Evolutionary conservation across 768 basidiomycete species (phyloP), one percentile per base, ranked within the genome.

Genomic region (Suillus cothurnatus): DNA sequence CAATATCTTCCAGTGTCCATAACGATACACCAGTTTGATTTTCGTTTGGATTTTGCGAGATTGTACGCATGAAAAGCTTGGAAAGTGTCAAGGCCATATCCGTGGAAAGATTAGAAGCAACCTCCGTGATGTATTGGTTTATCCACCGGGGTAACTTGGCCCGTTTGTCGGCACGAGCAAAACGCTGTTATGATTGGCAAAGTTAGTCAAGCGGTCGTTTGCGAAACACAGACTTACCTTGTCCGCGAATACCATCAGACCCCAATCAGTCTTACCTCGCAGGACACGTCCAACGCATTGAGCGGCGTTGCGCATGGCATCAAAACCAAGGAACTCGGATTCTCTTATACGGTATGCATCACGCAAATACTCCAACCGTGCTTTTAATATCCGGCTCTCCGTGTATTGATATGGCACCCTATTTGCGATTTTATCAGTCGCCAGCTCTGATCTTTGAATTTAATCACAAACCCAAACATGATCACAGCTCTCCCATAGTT

Each of bases 251-350:
- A 99, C 89, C 97, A 99, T 99, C 71, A 99, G 78, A 39, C 97
- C 97, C 94, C 97, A 99, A 78, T 99, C 97, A 4, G 97, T 99
- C 82, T 99, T 99, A 68, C 97, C 97, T 60, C 97, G 89, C 76
- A 99, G 78, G 32, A 97, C 97, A 69, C 97, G 95, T 31, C 97
- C 97, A 9, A 99, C 97, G 76, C 97, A 99, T 73, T 99, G 97
- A 17, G 97, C 97, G 9, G 97, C 97, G 73, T 97, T 99, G 63
- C 97, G 89, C 94, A 99, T 99, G 15, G 97, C 97, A 74, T 99
- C 97, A 77, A 99, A 99, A 34, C 97, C 98, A 36, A 99, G 84
- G 74, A 98, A 99, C 77, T 99, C 97, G 31, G 96, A 97, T 77
- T 99, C 97, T 63, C 95, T 89, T 78, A 99, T 98, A 66, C 97